Conservation (phyloP, 2,329 filamentous ascomycete genomes). For the Arthrinium puccinioides region DNA sequence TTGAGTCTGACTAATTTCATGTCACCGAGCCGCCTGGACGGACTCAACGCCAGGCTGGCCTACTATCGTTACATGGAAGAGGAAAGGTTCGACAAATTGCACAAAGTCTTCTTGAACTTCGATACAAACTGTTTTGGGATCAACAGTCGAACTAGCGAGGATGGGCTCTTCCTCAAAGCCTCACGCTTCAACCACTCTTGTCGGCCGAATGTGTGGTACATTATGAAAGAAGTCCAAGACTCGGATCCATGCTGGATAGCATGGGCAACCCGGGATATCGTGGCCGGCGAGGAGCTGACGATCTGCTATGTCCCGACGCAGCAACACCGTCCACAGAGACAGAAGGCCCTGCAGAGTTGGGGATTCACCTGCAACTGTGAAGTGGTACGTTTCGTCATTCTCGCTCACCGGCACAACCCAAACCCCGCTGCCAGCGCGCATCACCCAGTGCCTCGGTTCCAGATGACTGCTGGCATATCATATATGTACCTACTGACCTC, state of each 20-base stretch:
- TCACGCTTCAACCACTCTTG: conserved; percentile 1
- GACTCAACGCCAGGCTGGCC: neutral
- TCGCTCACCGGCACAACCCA: no score
- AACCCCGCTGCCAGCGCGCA: no score
- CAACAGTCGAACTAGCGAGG: neutral
- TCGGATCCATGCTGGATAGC: neutral
- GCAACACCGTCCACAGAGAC: neutral
- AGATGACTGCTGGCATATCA: no score
- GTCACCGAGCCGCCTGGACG: neutral
- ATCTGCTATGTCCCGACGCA: neutral
- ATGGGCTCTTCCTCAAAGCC: neutral
- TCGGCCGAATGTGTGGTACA: neutral
- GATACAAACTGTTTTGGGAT: neutral
- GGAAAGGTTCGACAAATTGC: neutral
- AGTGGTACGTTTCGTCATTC: no score
- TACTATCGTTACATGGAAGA: no score
- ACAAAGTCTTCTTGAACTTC: neutral
- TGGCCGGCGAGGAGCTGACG: neutral
- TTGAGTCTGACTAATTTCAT: neutral
- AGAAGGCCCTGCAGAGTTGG: neutral
- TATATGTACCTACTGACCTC: no score
- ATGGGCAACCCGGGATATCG: neutral
- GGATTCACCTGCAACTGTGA: neutral
- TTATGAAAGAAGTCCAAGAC: no score
- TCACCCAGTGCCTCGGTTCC: no score